phyloP scores from a whole-genome alignment of 2,329 filamentous ascomycete genomes.

The Cladosporium oxysporum region DNA sequence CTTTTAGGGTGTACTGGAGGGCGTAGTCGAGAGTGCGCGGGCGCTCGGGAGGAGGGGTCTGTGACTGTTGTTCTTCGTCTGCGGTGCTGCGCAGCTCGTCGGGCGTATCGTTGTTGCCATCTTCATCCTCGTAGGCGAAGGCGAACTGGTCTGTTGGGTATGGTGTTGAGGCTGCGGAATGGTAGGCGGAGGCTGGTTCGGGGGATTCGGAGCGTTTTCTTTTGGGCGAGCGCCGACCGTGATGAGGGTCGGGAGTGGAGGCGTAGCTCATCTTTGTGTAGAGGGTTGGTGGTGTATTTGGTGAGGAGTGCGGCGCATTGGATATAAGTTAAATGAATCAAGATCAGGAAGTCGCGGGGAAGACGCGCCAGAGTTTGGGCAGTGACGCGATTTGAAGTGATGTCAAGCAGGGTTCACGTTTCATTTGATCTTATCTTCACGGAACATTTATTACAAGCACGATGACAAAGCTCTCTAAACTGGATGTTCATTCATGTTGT shows the following conservation, averaged over 20 bases:
- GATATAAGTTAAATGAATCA: background rate
- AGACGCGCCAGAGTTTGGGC: conserved; percentile 11
- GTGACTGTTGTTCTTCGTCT: conserved; percentile 23
- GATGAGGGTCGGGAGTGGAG: conserved; percentile 21
- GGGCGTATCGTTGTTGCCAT: conserved; percentile 30
- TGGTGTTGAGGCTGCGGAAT: conserved; percentile 15
- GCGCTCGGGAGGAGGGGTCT: conserved; percentile 37
- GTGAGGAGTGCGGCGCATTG: background rate
- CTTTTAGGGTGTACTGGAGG: conserved; percentile 69
- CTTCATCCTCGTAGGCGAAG: conserved; percentile 38
- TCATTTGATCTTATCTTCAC: background rate
- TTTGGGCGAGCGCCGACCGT: conserved; percentile 31
- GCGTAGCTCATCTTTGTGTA: conserved; percentile 19
- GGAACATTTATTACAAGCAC: background rate
- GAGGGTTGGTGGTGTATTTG: background rate
- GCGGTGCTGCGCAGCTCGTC: conserved; percentile 26
- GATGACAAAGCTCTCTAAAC: background rate
- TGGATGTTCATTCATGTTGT: background rate
- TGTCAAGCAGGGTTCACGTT: background rate
- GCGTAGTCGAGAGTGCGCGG: conserved; percentile 66
- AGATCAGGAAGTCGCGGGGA: conserved; percentile 11
- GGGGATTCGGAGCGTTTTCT: conserved; percentile 23
- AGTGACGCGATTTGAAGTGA: conserved; percentile 15
- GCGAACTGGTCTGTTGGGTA: conserved; percentile 25
- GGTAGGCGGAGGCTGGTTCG: conserved; percentile 22